These are phyloP conservation scores for Macrophomina phaseolina DNA, from an alignment of 2,329 filamentous ascomycete genomes.

Conservation along the genomic window DNA sequence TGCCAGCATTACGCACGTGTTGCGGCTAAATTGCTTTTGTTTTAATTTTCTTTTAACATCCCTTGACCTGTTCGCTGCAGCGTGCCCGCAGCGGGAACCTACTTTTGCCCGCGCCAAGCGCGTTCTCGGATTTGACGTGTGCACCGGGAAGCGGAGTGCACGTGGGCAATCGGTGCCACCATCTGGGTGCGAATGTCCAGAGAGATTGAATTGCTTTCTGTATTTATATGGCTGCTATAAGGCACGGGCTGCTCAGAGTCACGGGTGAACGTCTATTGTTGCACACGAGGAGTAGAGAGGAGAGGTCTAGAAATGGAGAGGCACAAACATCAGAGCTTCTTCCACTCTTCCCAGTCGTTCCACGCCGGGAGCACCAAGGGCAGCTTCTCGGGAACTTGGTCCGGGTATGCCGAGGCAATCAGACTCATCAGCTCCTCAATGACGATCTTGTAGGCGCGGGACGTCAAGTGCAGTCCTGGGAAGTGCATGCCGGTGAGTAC, in stretches of 20 bases:
- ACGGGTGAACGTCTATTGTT: too few species aligned
- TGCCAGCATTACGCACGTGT: background rate
- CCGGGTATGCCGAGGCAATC: slow-evolving; percentile 60
- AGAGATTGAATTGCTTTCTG: too few species aligned
- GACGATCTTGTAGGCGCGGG: slow-evolving; percentile 62
- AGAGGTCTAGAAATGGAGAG: too few species aligned
- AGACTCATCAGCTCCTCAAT: slow-evolving; percentile 59
- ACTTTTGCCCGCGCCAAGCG: too few species aligned
- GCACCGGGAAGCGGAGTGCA: too few species aligned
- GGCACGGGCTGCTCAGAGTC: too few species aligned
- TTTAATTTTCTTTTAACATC: background rate
- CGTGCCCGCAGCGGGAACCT: too few species aligned
- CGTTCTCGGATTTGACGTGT: too few species aligned
- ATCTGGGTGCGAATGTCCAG: too few species aligned
- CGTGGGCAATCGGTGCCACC: too few species aligned
- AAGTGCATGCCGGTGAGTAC: background rate
- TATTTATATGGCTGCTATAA: too few species aligned
- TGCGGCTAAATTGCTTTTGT: background rate
- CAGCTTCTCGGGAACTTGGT: slow-evolving; percentile 59
- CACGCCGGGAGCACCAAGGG: slow-evolving; percentile 61
- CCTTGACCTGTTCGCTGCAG: background rate
- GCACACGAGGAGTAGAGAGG: too few species aligned
- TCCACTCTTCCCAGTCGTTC: slow-evolving; percentile 49
- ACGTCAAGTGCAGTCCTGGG: slow-evolving; percentile 64
- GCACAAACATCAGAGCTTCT: slow-evolving; percentile 30